Conservation (phyloP, 1,139 yeast species). For the Sugiyamaella castrensis region DNA sequence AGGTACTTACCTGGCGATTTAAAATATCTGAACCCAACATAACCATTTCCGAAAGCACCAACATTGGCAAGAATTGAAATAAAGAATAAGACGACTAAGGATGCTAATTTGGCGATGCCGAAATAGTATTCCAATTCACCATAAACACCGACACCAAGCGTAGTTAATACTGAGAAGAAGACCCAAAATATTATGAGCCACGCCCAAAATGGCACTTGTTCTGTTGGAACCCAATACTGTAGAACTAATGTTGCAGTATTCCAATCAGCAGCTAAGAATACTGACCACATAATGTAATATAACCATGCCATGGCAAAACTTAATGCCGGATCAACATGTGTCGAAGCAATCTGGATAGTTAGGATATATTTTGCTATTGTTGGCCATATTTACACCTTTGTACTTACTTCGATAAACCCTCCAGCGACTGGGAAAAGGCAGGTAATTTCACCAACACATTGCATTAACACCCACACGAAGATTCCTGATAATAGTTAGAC, state of each 20-base stretch:
- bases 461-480: constrained; percentile 18
- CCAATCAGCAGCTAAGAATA: constrained; percentile 17
- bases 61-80: constrained; percentile 16
- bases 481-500: not conserved
- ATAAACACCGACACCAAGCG: constrained; percentile 16
- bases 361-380: not conserved
- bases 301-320: constrained; percentile 19
- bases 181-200: constrained; percentile 17
- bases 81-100: constrained; percentile 10
- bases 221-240: constrained; percentile 16
- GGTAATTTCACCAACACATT: constrained; percentile 19
- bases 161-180: constrained; percentile 17
- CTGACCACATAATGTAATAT: constrained; percentile 17
- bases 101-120: constrained; percentile 14
- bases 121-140: constrained; percentile 15
- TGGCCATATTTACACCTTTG: not conserved
- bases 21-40: constrained; percentile 17
- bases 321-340: constrained; percentile 18
- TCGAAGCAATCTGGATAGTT: constrained; percentile 7
- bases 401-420: constrained; percentile 12
- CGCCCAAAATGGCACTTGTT: constrained; percentile 15
- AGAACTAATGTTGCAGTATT: constrained; percentile 18
- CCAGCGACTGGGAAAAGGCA: constrained; percentile 16
- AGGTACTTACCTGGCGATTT: not conserved
- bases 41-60: constrained; percentile 18